Percentiles rank a stretch among this genome's conserved stretches.
These are phyloP conservation scores for Leccinum truebloodii DNA, from an alignment of 768 basidiomycete genomes.

Conservation along the genomic window DNA sequence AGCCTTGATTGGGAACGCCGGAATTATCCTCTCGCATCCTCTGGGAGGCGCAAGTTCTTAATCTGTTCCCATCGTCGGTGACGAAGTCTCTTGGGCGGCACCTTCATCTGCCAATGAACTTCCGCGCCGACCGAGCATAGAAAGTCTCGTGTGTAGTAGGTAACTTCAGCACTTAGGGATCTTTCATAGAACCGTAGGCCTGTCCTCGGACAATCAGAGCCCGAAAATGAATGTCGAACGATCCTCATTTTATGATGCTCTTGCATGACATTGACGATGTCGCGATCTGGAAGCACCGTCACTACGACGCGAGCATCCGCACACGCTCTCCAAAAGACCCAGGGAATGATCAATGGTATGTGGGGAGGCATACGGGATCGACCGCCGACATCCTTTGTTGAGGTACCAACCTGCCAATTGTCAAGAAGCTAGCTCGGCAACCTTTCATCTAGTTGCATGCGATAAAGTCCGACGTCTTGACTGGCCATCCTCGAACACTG, in stretches of 20 bases:
- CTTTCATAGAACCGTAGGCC: no score
- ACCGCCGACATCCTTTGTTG: conserved; percentile 38
- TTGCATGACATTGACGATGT: conserved; percentile 58
- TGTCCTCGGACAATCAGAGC: no score
- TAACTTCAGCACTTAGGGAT: conserved; percentile 33
- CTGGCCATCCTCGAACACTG: conserved; percentile 68
- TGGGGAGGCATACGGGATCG: conserved; percentile 46
- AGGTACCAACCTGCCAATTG: conserved; percentile 55
- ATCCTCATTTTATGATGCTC: conserved; percentile 57
- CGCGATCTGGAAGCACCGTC: conserved; percentile 65
- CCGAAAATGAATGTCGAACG: conserved; percentile 49
- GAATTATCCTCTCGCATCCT: conserved; percentile 61
- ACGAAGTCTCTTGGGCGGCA: conserved; percentile 1
- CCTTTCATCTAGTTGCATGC: conserved; percentile 88
- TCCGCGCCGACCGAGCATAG: conserved; percentile 33
- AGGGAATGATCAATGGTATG: conserved; percentile 63
- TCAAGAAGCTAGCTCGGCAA: conserved; percentile 79
- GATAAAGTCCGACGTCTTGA: conserved; percentile 81
- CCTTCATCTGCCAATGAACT: conserved; percentile 6
- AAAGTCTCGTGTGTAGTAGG: conserved; percentile 64
- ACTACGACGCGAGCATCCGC: conserved; percentile 50
- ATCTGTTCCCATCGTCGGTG: conserved; percentile 11
- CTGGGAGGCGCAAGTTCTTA: conserved; percentile 46
- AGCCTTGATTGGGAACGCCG: conserved; percentile 60
- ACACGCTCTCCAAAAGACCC: conserved; percentile 61